phyloP scores from a whole-genome alignment of 2,329 filamentous ascomycete species.

The Zymoseptoria pseudotritici region DNA sequence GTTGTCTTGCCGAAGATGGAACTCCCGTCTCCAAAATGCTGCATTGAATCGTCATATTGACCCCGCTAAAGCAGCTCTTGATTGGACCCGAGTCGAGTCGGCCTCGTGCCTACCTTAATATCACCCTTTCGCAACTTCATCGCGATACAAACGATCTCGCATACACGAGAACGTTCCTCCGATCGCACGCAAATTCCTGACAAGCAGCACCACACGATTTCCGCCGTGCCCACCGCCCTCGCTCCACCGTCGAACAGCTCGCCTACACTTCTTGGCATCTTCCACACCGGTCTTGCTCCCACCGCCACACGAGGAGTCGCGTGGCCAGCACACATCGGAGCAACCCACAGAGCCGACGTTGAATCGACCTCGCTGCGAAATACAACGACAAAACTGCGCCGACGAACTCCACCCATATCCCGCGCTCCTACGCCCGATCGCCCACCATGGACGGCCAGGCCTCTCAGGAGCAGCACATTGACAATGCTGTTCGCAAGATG shows the following conservation, averaged over 20 bases:
- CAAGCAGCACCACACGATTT: background rate
- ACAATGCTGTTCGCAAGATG: constrained; percentile 87
- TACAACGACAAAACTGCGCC: background rate
- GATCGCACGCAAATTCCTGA: background rate
- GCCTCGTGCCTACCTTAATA: background rate
- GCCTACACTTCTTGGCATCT: background rate
- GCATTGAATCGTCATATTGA: background rate
- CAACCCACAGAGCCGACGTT: constrained; percentile 10
- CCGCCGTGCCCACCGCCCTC: background rate
- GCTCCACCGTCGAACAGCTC: background rate
- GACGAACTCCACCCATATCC: background rate
- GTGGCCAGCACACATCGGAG: constrained; percentile 2
- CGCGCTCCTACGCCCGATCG: background rate
- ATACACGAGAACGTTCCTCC: background rate
- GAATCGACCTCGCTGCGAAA: background rate
- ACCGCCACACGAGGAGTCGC: background rate
- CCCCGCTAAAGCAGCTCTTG: background rate
- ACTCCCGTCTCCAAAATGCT: too few relatives aligned
- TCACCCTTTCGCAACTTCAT: background rate
- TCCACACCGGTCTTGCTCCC: constrained; percentile 1
- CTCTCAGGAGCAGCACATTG: constrained; percentile 48
- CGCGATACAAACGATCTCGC: background rate
- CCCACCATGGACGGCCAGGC: constrained; percentile 26
- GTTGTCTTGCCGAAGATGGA: too few relatives aligned
- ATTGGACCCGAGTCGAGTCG: background rate